Evolutionary conservation across 495 filamentous ascomycete species (phyloP).

Genomic region (Aspergillus bertholletiae): DNA sequence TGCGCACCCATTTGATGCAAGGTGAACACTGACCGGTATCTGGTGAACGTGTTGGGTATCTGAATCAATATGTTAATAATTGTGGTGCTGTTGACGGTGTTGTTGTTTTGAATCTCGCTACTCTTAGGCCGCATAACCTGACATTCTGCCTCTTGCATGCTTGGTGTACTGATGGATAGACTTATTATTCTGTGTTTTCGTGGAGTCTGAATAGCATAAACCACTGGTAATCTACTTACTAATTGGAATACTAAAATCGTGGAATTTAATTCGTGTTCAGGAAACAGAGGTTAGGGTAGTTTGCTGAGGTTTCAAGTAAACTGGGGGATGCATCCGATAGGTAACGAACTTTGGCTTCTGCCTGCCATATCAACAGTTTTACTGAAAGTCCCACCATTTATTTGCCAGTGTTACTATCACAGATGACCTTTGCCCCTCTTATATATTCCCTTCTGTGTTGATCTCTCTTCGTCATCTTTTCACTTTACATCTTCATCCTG

Average conservation of each 20-base stretch:
- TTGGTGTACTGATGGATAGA: not conserved
- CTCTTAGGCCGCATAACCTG: not conserved
- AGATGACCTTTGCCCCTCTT: too few relatives aligned
- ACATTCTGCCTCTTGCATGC: not conserved
- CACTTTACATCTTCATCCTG: too few relatives aligned
- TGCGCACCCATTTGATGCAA: slow-evolving; percentile 29
- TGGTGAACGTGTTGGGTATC: slow-evolving; percentile 1
- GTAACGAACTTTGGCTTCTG: too few relatives aligned
- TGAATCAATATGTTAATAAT: not conserved
- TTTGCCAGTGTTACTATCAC: too few relatives aligned
- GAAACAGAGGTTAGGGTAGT: not conserved
- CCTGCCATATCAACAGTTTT: too few relatives aligned
- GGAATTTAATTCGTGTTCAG: not conserved
- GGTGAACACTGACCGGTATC: not conserved
- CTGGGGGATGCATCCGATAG: not conserved
- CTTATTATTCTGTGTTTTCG: not conserved
- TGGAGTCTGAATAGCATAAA: not conserved
- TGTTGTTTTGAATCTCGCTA: not conserved
- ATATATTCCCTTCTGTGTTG: too few relatives aligned
- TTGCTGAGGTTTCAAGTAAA: not conserved
- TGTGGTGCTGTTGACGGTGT: not conserved
- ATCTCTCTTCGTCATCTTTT: too few relatives aligned
- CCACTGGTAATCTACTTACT: not conserved
- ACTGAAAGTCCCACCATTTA: too few relatives aligned
- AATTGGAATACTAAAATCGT: not conserved